phyloP scores from a whole-genome alignment of 2,329 filamentous ascomycete species.

The Fusarium tjaetaba region DNA sequence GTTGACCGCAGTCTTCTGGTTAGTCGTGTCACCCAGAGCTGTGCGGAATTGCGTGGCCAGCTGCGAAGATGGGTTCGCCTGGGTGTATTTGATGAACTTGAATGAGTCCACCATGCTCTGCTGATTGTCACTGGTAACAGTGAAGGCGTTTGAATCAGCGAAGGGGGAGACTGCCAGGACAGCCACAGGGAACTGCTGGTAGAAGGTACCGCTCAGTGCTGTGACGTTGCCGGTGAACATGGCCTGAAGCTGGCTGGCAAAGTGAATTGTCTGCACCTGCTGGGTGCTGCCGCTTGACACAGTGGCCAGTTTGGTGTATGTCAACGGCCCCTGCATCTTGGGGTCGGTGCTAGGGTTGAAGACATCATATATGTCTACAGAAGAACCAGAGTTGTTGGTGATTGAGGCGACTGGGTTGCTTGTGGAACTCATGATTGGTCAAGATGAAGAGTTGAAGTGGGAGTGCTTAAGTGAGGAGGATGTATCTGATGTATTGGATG shows the following conservation, averaged over 20 bases:
- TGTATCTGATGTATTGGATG: not conserved
- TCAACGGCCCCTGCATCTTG: not conserved
- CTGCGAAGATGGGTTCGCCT: not conserved
- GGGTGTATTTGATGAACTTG: conserved; percentile 5
- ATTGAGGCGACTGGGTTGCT: not conserved
- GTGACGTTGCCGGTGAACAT: not conserved
- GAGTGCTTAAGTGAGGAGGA: not conserved
- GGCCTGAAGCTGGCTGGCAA: not conserved
- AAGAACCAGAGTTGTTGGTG: not conserved
- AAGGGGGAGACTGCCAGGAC: not conserved
- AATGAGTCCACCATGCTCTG: conserved; percentile 1
- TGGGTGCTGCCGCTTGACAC: not conserved
- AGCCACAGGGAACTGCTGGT: not conserved
- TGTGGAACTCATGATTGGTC: not conserved
- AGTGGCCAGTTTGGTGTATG: not conserved
- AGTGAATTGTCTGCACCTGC: not conserved
- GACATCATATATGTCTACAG: not conserved
- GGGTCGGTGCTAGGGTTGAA: not conserved
- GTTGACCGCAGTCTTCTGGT: not conserved
- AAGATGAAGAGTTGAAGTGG: too few species aligned
- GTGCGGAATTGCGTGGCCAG: not conserved
- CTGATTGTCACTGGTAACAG: not conserved
- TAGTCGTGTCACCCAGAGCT: not conserved
- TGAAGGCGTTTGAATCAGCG: not conserved
- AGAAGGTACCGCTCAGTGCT: not conserved